A percentile compares a stretch with the other conserved stretches of the same genome.
Evolutionary conservation across 805 yeast genomes (phyloP).

Genomic region (Kazachstania taianensis): DNA sequence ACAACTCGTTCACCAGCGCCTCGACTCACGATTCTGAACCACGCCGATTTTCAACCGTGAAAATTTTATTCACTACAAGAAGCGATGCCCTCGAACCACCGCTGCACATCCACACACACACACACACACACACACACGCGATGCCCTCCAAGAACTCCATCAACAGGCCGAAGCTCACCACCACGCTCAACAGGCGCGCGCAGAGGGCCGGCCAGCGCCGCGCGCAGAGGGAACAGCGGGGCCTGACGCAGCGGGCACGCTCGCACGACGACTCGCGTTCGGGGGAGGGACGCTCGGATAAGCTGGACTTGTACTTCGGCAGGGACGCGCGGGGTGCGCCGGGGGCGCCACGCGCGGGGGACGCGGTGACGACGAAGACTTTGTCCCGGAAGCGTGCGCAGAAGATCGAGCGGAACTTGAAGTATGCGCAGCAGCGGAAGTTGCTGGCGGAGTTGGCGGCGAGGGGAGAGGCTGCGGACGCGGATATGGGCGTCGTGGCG

Average conservation of each 20-base stretch:
- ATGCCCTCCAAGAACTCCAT: slow-evolving; percentile 81
- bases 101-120: not conserved
- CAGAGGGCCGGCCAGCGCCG: slow-evolving; percentile 44
- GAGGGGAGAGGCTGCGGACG: slow-evolving; percentile 31
- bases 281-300: slow-evolving; percentile 33
- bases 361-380: slow-evolving; percentile 41
- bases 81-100: not conserved
- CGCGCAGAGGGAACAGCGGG: slow-evolving; percentile 39
- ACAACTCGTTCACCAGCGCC: too few relatives aligned
- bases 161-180: slow-evolving; percentile 64
- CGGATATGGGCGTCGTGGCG: slow-evolving; percentile 37
- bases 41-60: too few relatives aligned
- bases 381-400: slow-evolving; percentile 69
- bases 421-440: slow-evolving; percentile 54
- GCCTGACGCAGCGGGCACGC: slow-evolving; percentile 36
- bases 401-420: slow-evolving; percentile 71
- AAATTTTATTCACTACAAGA: too few relatives aligned
- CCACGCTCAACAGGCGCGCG: slow-evolving; percentile 42
- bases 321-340: slow-evolving; percentile 8
- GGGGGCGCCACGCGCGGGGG: not conserved
- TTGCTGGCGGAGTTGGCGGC: slow-evolving; percentile 41
- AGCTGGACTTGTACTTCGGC: slow-evolving; percentile 32
- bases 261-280: slow-evolving; percentile 36
- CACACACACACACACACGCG: slow-evolving; percentile 1
- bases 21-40: too few relatives aligned